Evolutionary conservation across 2,329 filamentous ascomycete genomes (phyloP).

Genomic region (Talaromyces sp.): DNA sequence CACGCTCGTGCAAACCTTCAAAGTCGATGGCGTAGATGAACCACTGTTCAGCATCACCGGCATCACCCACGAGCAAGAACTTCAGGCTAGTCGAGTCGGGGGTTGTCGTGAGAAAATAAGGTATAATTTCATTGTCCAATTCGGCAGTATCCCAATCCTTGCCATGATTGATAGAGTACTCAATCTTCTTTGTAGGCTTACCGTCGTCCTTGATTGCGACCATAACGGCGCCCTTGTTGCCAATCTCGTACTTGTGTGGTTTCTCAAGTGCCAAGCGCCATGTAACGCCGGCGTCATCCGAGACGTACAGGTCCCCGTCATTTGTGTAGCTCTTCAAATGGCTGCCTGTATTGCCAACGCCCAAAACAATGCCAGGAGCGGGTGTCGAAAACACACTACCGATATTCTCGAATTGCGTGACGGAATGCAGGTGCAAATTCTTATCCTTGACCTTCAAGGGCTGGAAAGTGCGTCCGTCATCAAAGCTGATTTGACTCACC

Average conservation of each 20-base stretch:
- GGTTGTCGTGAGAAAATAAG: conserved; percentile 75
- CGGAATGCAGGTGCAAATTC: conserved; percentile 81
- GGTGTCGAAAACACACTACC: conserved; percentile 90
- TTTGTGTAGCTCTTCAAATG: conserved; percentile 61
- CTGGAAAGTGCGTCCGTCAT: conserved; percentile 86
- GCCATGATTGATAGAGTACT: conserved; percentile 87
- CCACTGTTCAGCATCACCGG: conserved; percentile 50
- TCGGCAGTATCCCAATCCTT: conserved; percentile 72
- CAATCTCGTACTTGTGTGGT: conserved; percentile 93
- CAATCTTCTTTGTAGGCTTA: conserved; percentile 53
- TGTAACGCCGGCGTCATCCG: conserved; percentile 81
- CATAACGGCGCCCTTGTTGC: conserved; percentile 84
- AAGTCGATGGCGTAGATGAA: conserved; percentile 79
- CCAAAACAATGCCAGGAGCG: conserved; percentile 90
- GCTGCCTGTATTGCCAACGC: conserved; percentile 82
- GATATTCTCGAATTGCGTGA: conserved; percentile 76
- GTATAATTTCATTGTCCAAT: conserved; percentile 67
- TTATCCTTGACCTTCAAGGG: conserved; percentile 64
- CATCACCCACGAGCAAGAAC: conserved; percentile 70
- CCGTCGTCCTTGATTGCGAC: conserved; percentile 71
- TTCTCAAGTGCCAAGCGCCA: conserved; percentile 73
- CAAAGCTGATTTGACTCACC: conserved; percentile 82
- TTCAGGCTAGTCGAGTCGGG: conserved; percentile 90
- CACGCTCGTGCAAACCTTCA: conserved; percentile 69
- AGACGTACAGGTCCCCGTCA: conserved; percentile 79